phyloP scores from a whole-genome alignment of 129 eudicot genomes.

The sunflower (Helianthus annuus) region HanXRQr2.0-SUNRISE NC_035448.2:137057069-137057568 shows the following conservation, averaged over 20 bases:
- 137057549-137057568: conserved; percentile 59
- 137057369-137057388: conserved; percentile 57
- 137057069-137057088: conserved; percentile 46
- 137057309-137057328: conserved; percentile 69
- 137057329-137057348: conserved; percentile 56
- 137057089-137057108: conserved; percentile 50
- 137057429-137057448: conserved; percentile 58
- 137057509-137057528: conserved; percentile 48
- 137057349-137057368: conserved; percentile 53
- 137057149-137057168: conserved; percentile 69
- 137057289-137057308: conserved; percentile 70
- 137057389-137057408: conserved; percentile 73
- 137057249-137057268: conserved; percentile 93
- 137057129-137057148: conserved; percentile 51
- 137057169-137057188: conserved; percentile 78
- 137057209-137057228: conserved; percentile 61
- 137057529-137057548: conserved; percentile 46
- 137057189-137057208: conserved; percentile 49
- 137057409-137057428: conserved; percentile 51
- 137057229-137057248: conserved; percentile 43
- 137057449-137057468: conserved; percentile 62
- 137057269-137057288: conserved; percentile 61
- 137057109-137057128: conserved; percentile 55
- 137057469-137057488: conserved; percentile 35
- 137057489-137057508: conserved; percentile 97